Base-by-base conservation (phyloP, 2,329 filamentous ascomycete genomes). In the Ceratocystis albifundus region DNA sequence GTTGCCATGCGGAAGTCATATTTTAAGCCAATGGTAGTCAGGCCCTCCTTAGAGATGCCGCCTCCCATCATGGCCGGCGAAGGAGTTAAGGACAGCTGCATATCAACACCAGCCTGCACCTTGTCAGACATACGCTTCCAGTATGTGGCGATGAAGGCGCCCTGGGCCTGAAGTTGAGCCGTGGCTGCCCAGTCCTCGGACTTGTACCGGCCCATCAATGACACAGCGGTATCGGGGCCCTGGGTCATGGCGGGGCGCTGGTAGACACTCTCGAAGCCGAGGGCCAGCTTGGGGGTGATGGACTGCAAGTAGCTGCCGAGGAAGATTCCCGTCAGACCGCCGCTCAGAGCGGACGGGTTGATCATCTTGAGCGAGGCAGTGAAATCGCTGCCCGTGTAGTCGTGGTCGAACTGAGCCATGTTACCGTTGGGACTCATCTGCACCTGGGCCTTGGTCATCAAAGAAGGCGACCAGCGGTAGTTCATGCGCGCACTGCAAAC, bases 1-100 rank as follows among this genome's bases (percentile, higher is more conserved):
- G 90, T 94, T 66, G 90, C 94, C 79, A 91, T 89, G 74, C 90
- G 85, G 85, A 99, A 99, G 76, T 96, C 93, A 79, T 99, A 99
- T 79, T 99, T 99, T 75, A 91, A 90, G 73, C 93, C 94, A 72
- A 97, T 83, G 65, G 92, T 90, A 65, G 95, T 92, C 69, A 90
- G 83, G 66, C 94, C 94, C 76, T 99, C 92, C 77, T 91, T 93
- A 76, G 87, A 84, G 65, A 87, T 75, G 61, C 85, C 85, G 72
- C 90, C 90, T 85, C 94, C 91, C 77, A 89, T 79, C 69, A 84
- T 83, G 64, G 83, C 84, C 64, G 80, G 78, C 66, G 84, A 81
- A 32, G 84, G 80, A 41, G 85, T 85, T 71, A 96, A 88, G 70
- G 92, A 88, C 68, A 99, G 82, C 76, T 91, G 96, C 82, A 96